These are phyloP conservation scores for Termitomyces sp. DNA, from an alignment of 768 basidiomycete genomes.

Conservation along the genomic window DNA sequence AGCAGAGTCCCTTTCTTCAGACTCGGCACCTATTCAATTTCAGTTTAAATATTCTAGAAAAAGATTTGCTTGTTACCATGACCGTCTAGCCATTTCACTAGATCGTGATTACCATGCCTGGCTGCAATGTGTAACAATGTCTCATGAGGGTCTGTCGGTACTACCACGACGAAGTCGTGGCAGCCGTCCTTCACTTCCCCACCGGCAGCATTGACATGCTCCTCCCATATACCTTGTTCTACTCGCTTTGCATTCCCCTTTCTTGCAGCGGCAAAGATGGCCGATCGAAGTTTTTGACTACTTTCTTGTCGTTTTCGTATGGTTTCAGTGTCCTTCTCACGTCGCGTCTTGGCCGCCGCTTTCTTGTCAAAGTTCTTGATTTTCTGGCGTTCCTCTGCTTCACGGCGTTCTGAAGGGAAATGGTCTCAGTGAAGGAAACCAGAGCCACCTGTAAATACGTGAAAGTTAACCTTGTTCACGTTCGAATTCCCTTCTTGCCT, in stretches of 20 bases:
- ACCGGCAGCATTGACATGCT: constrained; percentile 65
- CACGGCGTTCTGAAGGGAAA: constrained; percentile 39
- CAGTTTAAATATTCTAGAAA: constrained; percentile 9
- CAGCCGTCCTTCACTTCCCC: constrained; percentile 60
- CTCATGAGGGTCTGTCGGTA: constrained; percentile 53
- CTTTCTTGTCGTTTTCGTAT: constrained; percentile 41
- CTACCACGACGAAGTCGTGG: constrained; percentile 40
- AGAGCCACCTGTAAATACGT: background rate
- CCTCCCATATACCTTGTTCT: constrained; percentile 64
- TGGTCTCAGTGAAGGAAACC: background rate
- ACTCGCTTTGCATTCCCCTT: constrained; percentile 46
- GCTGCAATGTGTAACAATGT: constrained; percentile 69
- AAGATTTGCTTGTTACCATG: constrained; percentile 47
- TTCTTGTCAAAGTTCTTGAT: constrained; percentile 51
- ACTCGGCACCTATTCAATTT: constrained; percentile 53
- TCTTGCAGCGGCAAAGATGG: constrained; percentile 63
- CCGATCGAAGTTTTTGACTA: constrained; percentile 53
- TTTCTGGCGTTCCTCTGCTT: constrained; percentile 55
- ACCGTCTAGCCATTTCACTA: constrained; percentile 66
- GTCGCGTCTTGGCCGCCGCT: constrained; percentile 44
- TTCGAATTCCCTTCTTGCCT: constrained; percentile 36
- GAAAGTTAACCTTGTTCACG: constrained; percentile 38
- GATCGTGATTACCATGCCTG: constrained; percentile 44
- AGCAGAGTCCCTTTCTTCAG: constrained; percentile 59
- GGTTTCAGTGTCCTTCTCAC: constrained; percentile 45